These are phyloP conservation scores for Chlorencoelia australis DNA, from an alignment of 2,329 filamentous ascomycete species.

Conservation along the genomic window DNA sequence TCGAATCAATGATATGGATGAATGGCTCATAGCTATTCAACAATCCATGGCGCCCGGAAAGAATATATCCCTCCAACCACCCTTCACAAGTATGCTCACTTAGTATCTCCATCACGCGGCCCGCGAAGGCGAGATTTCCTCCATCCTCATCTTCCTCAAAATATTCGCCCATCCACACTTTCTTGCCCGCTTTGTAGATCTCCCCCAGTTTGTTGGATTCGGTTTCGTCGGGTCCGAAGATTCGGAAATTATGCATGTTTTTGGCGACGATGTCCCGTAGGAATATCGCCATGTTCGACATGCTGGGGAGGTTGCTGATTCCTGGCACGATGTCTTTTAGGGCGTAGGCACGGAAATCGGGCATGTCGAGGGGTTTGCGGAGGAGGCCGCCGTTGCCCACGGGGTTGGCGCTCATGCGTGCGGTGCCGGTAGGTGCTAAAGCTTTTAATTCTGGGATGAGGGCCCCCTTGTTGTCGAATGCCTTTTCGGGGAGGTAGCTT, in stretches of 20 bases:
- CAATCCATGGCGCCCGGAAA: constrained; percentile 65
- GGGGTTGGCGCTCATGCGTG: constrained; percentile 69
- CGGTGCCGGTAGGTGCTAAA: constrained; percentile 53
- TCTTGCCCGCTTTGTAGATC: constrained; percentile 66
- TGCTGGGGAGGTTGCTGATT: constrained; percentile 47
- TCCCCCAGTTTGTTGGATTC: constrained; percentile 68
- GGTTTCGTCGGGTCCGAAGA: constrained; percentile 73
- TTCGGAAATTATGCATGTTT: constrained; percentile 60
- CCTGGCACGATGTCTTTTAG: constrained; percentile 53
- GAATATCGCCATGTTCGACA: constrained; percentile 59
- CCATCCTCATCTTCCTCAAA: constrained; percentile 68
- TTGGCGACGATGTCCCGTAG: constrained; percentile 55
- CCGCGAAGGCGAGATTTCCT: constrained; percentile 58
- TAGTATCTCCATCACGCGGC: constrained; percentile 77
- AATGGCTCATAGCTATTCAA: constrained; percentile 74
- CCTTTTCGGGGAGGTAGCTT: constrained; percentile 61
- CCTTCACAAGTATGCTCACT: constrained; percentile 72
- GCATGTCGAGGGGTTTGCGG: constrained; percentile 56
- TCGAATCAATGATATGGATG: constrained; percentile 73
- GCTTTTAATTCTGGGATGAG: constrained; percentile 52
- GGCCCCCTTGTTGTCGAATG: constrained; percentile 55
- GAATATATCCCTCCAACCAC: constrained; percentile 70
- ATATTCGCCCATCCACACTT: constrained; percentile 71
- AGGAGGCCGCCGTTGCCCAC: constrained; percentile 63
- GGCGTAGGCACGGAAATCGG: constrained; percentile 59